Base-by-base conservation (phyloP, 2,329 filamentous ascomycete species). In the Orbilia oligospora region DNA sequence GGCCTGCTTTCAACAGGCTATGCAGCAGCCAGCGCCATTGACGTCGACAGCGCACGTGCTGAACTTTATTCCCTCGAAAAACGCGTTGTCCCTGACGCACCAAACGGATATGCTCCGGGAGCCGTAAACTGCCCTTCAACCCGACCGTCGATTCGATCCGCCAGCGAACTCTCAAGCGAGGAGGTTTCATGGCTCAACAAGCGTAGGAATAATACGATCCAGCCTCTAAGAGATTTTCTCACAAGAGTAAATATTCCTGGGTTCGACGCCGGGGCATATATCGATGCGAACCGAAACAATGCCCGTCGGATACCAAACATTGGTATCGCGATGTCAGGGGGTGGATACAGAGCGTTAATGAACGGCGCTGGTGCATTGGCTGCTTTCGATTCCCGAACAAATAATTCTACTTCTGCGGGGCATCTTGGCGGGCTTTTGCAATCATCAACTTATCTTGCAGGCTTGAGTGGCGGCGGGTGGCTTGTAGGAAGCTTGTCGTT, bases 391-490 rank as follows among this genome's bases (percentile, higher is more conserved):
- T 89, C 85, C 81, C 89, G 94, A 18, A 94, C 92, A 0, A 83
- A 86, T 0, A 89, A 89, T 71, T 87, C 90, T 2, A 91, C 89
- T 0, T 85, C 82, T 9, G 82, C 85, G 2, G 92, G 92, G 2
- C 91, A 93, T 64, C 86, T 97, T 33, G 92, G 93, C 58, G 94
- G 94, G 3, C 85, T 97, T 80, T 86, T 97, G 78, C 94, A 97
- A 85, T 88, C 92, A 2, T 85, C 92, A 0, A 97, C 93, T 0
- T 97, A 97, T 83, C 84, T 97, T 10, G 88, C 93, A 1, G 93
- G 93, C 9, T 87, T 97, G 3, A 95, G 92, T 6, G 93, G 94
- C 36, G 93, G 93, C 69, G 90, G 91, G 67, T 97, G 94, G 94
- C 87, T 97, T n/a, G 88, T 97, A 1, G 92, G 93, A 16, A 93